Conservation (phyloP, 2,329 filamentous ascomycete species). For the Neonectria magnoliae region DNA sequence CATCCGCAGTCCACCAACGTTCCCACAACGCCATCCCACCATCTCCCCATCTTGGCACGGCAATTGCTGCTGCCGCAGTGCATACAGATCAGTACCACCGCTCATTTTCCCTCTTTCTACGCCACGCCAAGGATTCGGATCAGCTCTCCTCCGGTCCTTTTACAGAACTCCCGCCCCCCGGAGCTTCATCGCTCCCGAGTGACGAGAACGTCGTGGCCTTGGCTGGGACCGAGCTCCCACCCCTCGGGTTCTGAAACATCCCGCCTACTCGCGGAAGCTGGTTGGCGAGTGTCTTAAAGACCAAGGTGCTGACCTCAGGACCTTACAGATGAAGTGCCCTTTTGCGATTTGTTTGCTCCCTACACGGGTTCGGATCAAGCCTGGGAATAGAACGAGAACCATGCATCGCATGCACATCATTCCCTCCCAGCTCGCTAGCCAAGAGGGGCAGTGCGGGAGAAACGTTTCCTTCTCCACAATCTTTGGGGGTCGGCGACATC, state of each 20-base stretch:
- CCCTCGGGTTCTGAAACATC: not conserved
- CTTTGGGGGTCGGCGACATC: not conserved
- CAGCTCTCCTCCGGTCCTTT: not conserved
- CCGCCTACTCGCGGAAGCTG: not conserved
- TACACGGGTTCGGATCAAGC: not conserved
- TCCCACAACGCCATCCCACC: not conserved
- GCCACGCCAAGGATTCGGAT: not conserved
- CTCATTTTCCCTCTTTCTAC: not conserved
- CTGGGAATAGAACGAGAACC: conserved; percentile 3
- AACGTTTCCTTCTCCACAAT: not conserved
- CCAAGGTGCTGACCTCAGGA: not conserved
- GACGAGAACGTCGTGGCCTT: not conserved
- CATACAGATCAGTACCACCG: not conserved
- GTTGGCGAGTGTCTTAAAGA: not conserved
- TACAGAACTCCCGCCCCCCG: not conserved
- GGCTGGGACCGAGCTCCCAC: not conserved
- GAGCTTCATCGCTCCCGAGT: not conserved
- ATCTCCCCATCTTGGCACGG: not conserved
- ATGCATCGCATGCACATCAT: conserved; percentile 7
- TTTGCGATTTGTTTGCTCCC: conserved; percentile 10
- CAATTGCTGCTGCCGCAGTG: not conserved
- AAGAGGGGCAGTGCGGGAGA: conserved; percentile 4
- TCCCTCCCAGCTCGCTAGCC: not conserved
- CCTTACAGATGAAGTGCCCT: not conserved
- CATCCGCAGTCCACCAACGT: not conserved